phyloP scores from a whole-genome alignment of 495 filamentous ascomycete genomes.

The Terfezia boudieri region DNA sequence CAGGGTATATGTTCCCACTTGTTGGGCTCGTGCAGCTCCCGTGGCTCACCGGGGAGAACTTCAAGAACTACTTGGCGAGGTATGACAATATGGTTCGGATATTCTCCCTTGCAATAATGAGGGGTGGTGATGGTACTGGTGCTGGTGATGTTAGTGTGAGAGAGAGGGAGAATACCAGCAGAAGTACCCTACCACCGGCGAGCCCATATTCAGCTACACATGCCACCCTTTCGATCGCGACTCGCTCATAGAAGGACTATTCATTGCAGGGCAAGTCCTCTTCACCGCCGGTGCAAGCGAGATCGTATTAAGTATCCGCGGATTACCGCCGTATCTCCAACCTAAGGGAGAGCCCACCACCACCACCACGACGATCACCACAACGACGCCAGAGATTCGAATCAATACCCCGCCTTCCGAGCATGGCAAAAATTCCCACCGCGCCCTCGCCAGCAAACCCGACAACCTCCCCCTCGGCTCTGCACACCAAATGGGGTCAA shows the following conservation, averaged over 20 bases:
- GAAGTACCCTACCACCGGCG: slow-evolving; percentile 43
- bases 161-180: slow-evolving; percentile 45
- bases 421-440: not conserved
- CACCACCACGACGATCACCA: not conserved
- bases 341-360: not conserved
- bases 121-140: not conserved
- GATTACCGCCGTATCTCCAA: not conserved
- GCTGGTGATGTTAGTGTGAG: slow-evolving; percentile 22
- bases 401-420: not conserved
- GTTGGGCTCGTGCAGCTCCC: slow-evolving; percentile 32
- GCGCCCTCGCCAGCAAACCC: not conserved
- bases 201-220: slow-evolving; percentile 42
- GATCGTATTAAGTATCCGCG: not conserved
- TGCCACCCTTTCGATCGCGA: not conserved
- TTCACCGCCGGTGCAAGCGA: not conserved
- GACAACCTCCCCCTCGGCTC: not conserved
- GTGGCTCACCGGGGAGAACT: not conserved
- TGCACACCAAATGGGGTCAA: not conserved
- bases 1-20: slow-evolving; percentile 38
- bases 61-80: not conserved
- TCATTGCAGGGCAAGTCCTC: not conserved
- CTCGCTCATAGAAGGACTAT: not conserved
- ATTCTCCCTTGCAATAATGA: slow-evolving; percentile 24
- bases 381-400: not conserved
- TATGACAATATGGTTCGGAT: slow-evolving; percentile 30